Percentiles rank a stretch among this genome's conserved stretches.
phyloP scores from a whole-genome alignment of 2,329 filamentous ascomycete genomes.

The Paecilomyces niveus region DNA sequence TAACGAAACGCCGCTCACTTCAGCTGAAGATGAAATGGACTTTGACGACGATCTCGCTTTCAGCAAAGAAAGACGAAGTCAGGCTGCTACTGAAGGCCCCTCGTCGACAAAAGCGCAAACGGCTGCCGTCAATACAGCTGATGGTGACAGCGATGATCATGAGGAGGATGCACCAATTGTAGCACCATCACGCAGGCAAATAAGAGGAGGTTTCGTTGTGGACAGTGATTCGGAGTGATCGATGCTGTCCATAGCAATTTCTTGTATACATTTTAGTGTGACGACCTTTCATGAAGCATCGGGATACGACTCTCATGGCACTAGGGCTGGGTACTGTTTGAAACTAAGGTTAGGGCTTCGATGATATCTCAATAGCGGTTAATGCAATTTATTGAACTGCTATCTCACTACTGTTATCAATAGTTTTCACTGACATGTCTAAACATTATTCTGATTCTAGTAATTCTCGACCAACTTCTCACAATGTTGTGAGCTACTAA shows the following conservation, averaged over 20 bases:
- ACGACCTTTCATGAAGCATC: conserved; percentile 23
- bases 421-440: not conserved
- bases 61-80: conserved; percentile 14
- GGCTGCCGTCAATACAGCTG: conserved; percentile 2
- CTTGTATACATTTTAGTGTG: conserved; percentile 2
- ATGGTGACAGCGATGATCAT: conserved; percentile 15
- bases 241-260: not conserved
- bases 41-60: conserved; percentile 29
- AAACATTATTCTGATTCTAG: not conserved
- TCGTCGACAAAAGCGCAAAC: conserved; percentile 3
- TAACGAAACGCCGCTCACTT: conserved; percentile 18
- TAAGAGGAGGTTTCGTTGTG: conserved; percentile 34
- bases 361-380: not conserved
- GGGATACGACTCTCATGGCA: not conserved
- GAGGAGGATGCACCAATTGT: conserved; percentile 25
- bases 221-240: conserved; percentile 37
- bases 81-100: conserved; percentile 6
- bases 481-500: not conserved
- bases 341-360: not conserved
- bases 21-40: conserved; percentile 23
- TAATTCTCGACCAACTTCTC: not conserved
- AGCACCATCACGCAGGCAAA: conserved; percentile 23
- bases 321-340: not conserved
- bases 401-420: not conserved
- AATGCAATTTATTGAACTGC: not conserved